Conservation (phyloP, 768 basidiomycete genomes). For the Boletus reticulatus region DNA sequence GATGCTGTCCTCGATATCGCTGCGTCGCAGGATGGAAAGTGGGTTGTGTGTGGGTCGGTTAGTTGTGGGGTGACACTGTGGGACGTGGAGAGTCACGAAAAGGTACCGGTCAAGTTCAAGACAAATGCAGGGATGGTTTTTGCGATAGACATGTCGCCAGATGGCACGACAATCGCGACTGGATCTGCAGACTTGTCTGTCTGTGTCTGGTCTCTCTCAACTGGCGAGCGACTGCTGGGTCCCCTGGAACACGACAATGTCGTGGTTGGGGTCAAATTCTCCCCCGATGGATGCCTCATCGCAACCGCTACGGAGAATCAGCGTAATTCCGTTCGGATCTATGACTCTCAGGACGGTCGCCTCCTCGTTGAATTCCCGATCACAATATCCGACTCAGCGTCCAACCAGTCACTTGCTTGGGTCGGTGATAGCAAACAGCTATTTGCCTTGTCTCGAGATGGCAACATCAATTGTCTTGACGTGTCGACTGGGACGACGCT, state of each 20-base stretch:
- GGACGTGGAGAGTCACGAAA: background rate
- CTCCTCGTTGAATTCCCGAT: background rate
- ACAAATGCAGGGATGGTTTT: background rate
- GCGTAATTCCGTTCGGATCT: background rate
- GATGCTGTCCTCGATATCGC: background rate
- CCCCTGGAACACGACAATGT: background rate
- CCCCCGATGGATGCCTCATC: background rate
- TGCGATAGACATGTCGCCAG: background rate
- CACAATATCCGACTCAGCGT: background rate
- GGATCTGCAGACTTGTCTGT: background rate
- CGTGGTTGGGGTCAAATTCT: background rate
- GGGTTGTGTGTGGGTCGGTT: background rate
- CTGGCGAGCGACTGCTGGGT: background rate
- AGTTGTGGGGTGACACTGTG: background rate
- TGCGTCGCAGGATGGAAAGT: background rate
- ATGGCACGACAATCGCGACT: background rate
- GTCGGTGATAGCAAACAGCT: background rate
- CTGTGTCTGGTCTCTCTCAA: background rate
- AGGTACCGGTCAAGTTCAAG: background rate
- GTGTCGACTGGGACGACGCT: background rate
- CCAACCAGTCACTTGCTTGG: background rate
- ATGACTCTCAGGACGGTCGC: background rate
- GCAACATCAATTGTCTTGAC: background rate
- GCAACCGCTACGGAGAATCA: background rate
- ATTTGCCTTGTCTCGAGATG: background rate